Percentiles rank a stretch among this genome's conserved stretches.
These are phyloP conservation scores for Cladobotryum protrusum DNA, from an alignment of 2,329 filamentous ascomycete genomes.

Conservation along the genomic window DNA sequence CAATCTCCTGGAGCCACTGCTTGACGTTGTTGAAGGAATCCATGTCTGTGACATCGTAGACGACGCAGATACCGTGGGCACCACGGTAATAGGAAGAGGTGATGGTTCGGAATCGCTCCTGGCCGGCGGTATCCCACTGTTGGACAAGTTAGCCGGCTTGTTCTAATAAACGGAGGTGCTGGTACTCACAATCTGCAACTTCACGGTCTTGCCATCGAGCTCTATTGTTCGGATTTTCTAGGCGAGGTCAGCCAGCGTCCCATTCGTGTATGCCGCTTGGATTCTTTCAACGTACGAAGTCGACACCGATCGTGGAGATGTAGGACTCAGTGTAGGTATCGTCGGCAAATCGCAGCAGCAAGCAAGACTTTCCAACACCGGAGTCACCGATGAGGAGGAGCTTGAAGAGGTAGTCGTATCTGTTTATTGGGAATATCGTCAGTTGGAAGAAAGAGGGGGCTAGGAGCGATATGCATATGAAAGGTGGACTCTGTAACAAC, in stretches of 20 bases:
- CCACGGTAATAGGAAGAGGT: constrained; percentile 99
- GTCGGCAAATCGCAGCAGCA: constrained; percentile 95
- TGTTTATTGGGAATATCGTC: constrained; percentile 31
- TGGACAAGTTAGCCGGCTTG: neutral
- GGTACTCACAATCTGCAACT: constrained; percentile 88
- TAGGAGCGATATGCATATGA: neutral
- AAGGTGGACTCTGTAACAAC: constrained; percentile 20
- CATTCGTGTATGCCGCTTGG: neutral
- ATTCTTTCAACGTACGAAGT: constrained; percentile 67
- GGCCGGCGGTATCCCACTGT: constrained; percentile 98
- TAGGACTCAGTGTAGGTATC: constrained; percentile 99
- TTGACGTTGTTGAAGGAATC: constrained; percentile 99
- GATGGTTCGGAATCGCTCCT: constrained; percentile 99
- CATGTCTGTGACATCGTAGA: constrained; percentile 99
- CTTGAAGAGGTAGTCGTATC: constrained; percentile 99
- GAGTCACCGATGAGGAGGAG: constrained; percentile 99
- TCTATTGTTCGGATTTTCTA: constrained; percentile 99
- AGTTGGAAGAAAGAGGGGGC: constrained; percentile 5
- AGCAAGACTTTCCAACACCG: constrained; percentile 99
- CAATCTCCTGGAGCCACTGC: constrained; percentile 99
- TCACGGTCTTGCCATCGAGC: constrained; percentile 98
- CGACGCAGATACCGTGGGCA: constrained; percentile 97
- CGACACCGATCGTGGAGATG: constrained; percentile 98
- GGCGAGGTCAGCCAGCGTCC: constrained; percentile 1
- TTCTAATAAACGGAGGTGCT: neutral